Percentiles rank a stretch among this genome's conserved stretches.
phyloP scores from a whole-genome alignment of 148 eudicot species.

The Diospyros kaki region DNA sequence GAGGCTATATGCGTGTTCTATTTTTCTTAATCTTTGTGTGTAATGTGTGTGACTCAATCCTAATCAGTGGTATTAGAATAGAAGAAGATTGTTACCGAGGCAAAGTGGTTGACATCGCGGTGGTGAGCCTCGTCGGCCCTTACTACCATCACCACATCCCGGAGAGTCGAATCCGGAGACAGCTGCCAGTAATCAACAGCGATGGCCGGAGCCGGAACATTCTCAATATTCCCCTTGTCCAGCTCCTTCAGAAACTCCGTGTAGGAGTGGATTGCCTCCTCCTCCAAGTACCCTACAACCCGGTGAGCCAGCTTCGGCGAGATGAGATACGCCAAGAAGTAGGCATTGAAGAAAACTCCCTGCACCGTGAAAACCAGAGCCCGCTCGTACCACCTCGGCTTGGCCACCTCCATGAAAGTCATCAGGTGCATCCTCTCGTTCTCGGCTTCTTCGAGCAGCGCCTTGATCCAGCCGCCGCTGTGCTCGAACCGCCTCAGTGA shows the following conservation, averaged over 20 bases:
- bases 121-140: constrained; percentile 98
- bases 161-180: constrained; percentile 49
- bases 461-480: constrained; percentile 92
- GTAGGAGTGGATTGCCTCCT: constrained; percentile 87
- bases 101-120: constrained; percentile 89
- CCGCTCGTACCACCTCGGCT: constrained; percentile 78
- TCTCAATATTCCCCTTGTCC: constrained; percentile 67
- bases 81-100: constrained; percentile 44
- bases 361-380: constrained; percentile 74
- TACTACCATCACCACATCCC: constrained; percentile 79
- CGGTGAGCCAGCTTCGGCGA: constrained; percentile 88
- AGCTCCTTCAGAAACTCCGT: constrained; percentile 76
- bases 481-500: constrained; percentile 79
- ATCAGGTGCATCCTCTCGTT: constrained; percentile 95
- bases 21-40: too few relatives aligned
- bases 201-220: constrained; percentile 81
- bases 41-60: too few relatives aligned
- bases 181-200: constrained; percentile 86
- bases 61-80: background rate
- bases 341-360: constrained; percentile 88
- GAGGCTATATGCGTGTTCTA: too few relatives aligned
- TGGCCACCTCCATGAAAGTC: constrained; percentile 84
- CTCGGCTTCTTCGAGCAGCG: constrained; percentile 82
- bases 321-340: constrained; percentile 58
- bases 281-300: constrained; percentile 76